A percentile compares a stretch with the other conserved stretches of the same genome.
Evolutionary conservation across 805 yeast species (phyloP).

Genomic region (Sugiyamaella marilandica): DNA sequence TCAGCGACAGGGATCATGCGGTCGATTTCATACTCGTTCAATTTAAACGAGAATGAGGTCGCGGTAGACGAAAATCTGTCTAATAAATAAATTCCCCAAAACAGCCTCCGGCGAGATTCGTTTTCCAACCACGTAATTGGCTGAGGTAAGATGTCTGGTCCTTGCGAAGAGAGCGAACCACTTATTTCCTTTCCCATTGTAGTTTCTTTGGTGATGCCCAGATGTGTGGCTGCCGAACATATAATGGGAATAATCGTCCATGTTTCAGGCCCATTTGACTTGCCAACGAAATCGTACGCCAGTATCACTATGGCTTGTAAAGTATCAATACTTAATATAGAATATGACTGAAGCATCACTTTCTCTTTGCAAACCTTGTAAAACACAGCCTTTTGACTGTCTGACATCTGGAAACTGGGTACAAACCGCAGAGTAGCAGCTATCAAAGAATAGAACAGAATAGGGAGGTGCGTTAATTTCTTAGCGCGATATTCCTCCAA

Average conservation of each 20-base stretch:
- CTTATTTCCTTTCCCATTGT: not conserved
- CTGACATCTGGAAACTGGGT: constrained; percentile 13
- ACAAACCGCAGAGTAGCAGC: constrained; percentile 22
- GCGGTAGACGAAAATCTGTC: constrained; percentile 25
- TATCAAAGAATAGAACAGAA: constrained; percentile 20
- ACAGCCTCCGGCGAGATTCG: constrained; percentile 23
- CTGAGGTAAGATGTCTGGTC: constrained; percentile 13
- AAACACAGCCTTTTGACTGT: constrained; percentile 6
- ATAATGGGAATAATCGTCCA: constrained; percentile 26
- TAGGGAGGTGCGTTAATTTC: constrained; percentile 3
- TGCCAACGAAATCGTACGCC: constrained; percentile 25
- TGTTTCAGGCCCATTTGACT: constrained; percentile 27
- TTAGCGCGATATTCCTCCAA: not conserved
- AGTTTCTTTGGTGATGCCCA: constrained; percentile 15
- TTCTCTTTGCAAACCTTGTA: constrained; percentile 22
- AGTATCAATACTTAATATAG: constrained; percentile 21
- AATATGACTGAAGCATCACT: constrained; percentile 20
- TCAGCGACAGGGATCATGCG: constrained; percentile 21
- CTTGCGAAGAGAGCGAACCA: constrained; percentile 8
- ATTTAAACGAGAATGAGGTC: constrained; percentile 25
- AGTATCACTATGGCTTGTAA: constrained; percentile 26
- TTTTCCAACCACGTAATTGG: constrained; percentile 17
- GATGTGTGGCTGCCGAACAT: constrained; percentile 21
- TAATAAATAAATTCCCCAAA: constrained; percentile 26
- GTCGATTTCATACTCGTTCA: constrained; percentile 20